phyloP scores from a whole-genome alignment of 768 basidiomycete genomes.

The Lactifluus pinguis region DNA sequence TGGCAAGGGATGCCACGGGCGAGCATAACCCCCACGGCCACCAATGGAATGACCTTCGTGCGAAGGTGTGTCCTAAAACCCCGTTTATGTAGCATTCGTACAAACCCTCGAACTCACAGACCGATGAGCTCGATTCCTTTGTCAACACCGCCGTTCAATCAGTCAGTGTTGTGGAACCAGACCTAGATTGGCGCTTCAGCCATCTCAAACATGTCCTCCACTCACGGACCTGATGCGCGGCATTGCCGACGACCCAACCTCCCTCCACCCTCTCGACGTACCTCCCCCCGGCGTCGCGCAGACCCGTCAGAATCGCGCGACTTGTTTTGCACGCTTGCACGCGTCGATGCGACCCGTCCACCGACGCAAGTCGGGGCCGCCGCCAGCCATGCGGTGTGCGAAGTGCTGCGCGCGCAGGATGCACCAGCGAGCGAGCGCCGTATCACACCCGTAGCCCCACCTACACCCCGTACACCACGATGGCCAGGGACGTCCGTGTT shows the following conservation, averaged over 20 bases:
- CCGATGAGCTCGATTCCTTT: conserved; percentile 46
- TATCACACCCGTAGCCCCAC: conserved; percentile 44
- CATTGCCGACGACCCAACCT: conserved; percentile 17
- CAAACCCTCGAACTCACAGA: neutral
- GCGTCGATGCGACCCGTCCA: conserved; percentile 58
- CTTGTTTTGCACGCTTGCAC: conserved; percentile 56
- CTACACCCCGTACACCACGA: conserved; percentile 38
- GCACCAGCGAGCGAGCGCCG: conserved; percentile 46
- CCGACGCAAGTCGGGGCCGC: conserved; percentile 62
- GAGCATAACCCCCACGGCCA: conserved; percentile 31
- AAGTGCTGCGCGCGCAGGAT: conserved; percentile 58
- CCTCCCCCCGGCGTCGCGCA: conserved; percentile 27
- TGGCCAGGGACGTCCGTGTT: conserved; percentile 60
- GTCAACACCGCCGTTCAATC: conserved; percentile 45
- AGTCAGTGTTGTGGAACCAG: conserved; percentile 43
- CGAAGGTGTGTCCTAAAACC: conserved; percentile 27
- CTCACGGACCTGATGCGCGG: conserved; percentile 33
- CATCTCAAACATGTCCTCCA: conserved; percentile 42
- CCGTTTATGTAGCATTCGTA: no score
- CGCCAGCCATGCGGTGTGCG: conserved; percentile 57
- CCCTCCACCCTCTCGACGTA: conserved; percentile 30
- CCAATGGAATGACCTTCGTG: conserved; percentile 40
- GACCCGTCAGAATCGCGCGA: conserved; percentile 39
- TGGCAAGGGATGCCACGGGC: conserved; percentile 26
- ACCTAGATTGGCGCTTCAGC: conserved; percentile 57